Evolutionary conservation across 352 stramenopile species (phyloP).

Genomic region (Halophytophthora polymorphica): DNA sequence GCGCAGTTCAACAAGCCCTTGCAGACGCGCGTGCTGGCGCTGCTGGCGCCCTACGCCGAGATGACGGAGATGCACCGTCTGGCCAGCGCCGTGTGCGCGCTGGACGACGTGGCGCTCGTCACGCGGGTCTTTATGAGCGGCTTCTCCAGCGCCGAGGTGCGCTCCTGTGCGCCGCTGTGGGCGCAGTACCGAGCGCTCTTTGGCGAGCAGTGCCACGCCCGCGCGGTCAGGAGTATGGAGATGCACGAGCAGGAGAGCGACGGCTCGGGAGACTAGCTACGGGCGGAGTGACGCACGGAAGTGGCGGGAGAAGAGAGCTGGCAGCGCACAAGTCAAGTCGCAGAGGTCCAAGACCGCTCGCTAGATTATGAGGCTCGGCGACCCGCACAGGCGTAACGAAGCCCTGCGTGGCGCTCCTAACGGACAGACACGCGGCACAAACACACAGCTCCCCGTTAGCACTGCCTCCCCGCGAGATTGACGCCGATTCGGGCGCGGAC

Average conservation of each 20-base stretch:
- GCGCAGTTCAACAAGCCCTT: conserved; percentile 57
- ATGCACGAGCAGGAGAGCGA: background rate
- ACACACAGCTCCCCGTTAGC: too few species aligned
- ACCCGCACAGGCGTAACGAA: too few species aligned
- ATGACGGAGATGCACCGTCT: conserved; percentile 52
- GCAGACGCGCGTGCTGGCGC: conserved; percentile 41
- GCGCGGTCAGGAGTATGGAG: conserved; percentile 14
- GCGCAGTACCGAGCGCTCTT: conserved; percentile 49
- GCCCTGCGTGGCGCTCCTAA: too few species aligned
- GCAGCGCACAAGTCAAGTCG: too few species aligned
- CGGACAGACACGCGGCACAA: too few species aligned
- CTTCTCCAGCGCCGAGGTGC: conserved; percentile 27
- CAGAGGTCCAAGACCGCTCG: too few species aligned
- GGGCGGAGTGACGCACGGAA: too few species aligned
- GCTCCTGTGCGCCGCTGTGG: conserved; percentile 41
- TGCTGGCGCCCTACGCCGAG: conserved; percentile 40
- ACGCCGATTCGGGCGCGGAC: too few species aligned
- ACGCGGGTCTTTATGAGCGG: conserved; percentile 32
- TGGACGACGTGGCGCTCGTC: conserved; percentile 42
- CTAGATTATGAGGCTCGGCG: too few species aligned
- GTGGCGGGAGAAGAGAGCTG: too few species aligned
- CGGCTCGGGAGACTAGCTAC: background rate
- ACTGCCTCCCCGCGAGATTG: too few species aligned
- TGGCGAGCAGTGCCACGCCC: conserved; percentile 22
- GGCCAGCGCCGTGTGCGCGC: conserved; percentile 35